These are phyloP conservation scores for Thalassiosira oceanica DNA, from an alignment of 352 stramenopile genomes.

Conservation along the genomic window DNA sequence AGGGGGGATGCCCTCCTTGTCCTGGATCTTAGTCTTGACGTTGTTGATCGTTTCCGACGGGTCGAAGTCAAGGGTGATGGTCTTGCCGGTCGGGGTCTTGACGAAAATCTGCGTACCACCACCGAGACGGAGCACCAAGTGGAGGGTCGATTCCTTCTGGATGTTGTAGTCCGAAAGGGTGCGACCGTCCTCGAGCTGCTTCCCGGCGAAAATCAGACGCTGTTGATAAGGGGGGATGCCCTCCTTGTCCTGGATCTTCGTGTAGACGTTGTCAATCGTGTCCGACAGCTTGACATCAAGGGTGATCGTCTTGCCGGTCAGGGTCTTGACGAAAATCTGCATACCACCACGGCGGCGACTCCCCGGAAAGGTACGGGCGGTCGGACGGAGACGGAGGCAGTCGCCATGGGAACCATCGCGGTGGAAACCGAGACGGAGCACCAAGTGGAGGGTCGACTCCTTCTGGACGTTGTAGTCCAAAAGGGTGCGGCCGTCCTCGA, in stretches of 20 bases:
- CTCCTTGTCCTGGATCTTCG: slow-evolving; percentile 99
- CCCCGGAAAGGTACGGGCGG: too few species aligned
- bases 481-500: slow-evolving; percentile 88
- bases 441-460: slow-evolving; percentile 94
- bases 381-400: too few species aligned
- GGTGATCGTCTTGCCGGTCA: slow-evolving; percentile 96
- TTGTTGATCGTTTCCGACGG: slow-evolving; percentile 92
- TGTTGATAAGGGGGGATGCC: slow-evolving; percentile 89
- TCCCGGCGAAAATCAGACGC: slow-evolving; percentile 87
- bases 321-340: slow-evolving; percentile 85
- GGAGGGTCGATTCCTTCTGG: slow-evolving; percentile 95
- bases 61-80: slow-evolving; percentile 77
- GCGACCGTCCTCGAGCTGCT: slow-evolving; percentile 88
- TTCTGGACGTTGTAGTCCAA: slow-evolving; percentile 95
- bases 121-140: slow-evolving; percentile 93
- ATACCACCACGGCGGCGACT: too few species aligned
- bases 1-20: too few species aligned
- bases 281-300: slow-evolving; percentile 93
- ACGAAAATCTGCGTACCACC: too few species aligned
- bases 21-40: slow-evolving; percentile 99
- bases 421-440: slow-evolving; percentile 91
- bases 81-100: too few species aligned
- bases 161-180: slow-evolving; percentile 92
- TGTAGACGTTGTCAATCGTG: slow-evolving; percentile 94
- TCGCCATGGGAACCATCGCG: too few species aligned